A percentile compares a stretch with the other conserved stretches of the same genome.
These are phyloP conservation scores for Teunomyces cretensis DNA, from an alignment of 805 yeast species.

Conservation along the genomic window DNA sequence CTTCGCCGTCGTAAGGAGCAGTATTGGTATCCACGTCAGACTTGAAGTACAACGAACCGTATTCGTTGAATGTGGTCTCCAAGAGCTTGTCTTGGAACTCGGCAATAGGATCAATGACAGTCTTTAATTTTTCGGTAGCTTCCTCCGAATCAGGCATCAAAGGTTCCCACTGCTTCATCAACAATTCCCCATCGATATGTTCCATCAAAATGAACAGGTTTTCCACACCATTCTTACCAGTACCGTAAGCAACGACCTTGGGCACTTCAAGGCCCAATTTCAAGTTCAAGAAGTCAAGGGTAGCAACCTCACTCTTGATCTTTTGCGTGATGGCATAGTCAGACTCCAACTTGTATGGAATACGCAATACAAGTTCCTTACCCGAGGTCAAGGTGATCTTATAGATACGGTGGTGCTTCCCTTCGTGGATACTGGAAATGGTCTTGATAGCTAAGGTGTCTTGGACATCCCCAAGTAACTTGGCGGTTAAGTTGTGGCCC, in stretches of 20 bases:
- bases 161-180: conserved; percentile 93
- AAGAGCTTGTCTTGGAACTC: conserved; percentile 61
- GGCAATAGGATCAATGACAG: conserved; percentile 71
- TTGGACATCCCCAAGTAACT: conserved; percentile 44
- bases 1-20: conserved; percentile 63
- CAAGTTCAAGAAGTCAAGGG: conserved; percentile 73
- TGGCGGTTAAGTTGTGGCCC: conserved; percentile 47
- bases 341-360: conserved; percentile 79
- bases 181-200: conserved; percentile 69
- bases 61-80: conserved; percentile 60
- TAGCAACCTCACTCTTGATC: conserved; percentile 88
- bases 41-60: conserved; percentile 80
- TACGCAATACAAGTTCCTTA: conserved; percentile 68
- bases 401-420: conserved; percentile 89
- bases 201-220: conserved; percentile 83
- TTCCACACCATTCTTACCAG: conserved; percentile 60
- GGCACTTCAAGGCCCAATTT: conserved; percentile 74
- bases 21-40: conserved; percentile 58
- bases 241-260: conserved; percentile 66
- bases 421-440: conserved; percentile 85
- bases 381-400: conserved; percentile 63
- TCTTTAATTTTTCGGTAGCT: conserved; percentile 49
- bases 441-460: conserved; percentile 56
- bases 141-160: conserved; percentile 56
- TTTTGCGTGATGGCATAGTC: conserved; percentile 64